Percentiles rank a stretch among this genome's conserved stretches.
Evolutionary conservation across 2,329 filamentous ascomycete species (phyloP).

Genomic region (Talaromyces funiculosus): DNA sequence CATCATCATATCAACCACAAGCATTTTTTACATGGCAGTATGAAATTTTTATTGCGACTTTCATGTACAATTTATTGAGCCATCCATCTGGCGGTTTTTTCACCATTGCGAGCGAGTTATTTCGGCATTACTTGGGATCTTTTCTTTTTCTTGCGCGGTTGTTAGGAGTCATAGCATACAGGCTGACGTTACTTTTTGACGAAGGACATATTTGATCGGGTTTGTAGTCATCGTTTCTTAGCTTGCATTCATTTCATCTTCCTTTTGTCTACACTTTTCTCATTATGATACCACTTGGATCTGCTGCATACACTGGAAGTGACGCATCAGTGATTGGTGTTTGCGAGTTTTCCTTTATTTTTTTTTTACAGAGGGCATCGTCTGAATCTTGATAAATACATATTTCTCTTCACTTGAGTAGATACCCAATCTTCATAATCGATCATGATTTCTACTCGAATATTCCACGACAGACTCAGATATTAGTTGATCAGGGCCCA

Average conservation of each 20-base stretch:
- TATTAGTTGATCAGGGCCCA: background rate
- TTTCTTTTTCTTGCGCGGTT: background rate
- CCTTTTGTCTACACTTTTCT: background rate
- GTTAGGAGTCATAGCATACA: slow-evolving; percentile 1
- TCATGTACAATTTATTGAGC: slow-evolving; percentile 9
- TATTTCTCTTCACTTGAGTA: background rate
- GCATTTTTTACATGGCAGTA: background rate
- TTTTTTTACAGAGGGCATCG: background rate
- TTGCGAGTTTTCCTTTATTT: slow-evolving; percentile 4
- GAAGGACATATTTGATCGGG: background rate
- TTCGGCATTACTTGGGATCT: slow-evolving; percentile 8
- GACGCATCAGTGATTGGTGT: slow-evolving; percentile 10
- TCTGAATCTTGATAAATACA: slow-evolving; percentile 8
- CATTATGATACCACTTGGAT: slow-evolving; percentile 11
- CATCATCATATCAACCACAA: too few species aligned
- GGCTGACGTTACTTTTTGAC: background rate
- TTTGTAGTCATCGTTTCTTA: slow-evolving; percentile 5
- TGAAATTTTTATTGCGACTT: background rate
- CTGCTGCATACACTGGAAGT: slow-evolving; percentile 11
- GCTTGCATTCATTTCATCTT: background rate
- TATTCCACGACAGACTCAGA: background rate
- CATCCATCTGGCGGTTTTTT: slow-evolving; percentile 11
- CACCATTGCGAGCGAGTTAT: slow-evolving; percentile 7
- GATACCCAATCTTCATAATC: background rate
- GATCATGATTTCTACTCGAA: background rate